A percentile compares a stretch with the other conserved stretches of the same genome.
phyloP scores from a whole-genome alignment of 1,284 basidiomycete species.

The Sphaerobolus stellatus region DNA sequence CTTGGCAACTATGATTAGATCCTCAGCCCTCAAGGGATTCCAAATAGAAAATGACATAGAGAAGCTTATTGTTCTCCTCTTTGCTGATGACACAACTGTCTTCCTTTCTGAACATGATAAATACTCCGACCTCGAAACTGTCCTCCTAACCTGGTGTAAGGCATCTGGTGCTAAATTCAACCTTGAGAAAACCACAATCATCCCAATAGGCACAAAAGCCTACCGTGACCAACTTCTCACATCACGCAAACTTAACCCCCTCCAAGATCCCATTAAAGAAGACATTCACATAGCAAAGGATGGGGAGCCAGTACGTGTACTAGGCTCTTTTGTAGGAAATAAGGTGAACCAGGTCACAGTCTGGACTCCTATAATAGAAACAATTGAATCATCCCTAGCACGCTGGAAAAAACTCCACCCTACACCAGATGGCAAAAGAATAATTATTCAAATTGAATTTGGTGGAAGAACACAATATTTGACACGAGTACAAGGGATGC shows the following conservation, averaged over 20 bases:
- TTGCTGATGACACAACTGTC: background rate
- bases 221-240: background rate
- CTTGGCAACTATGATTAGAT: background rate
- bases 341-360: background rate
- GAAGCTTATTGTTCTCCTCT: background rate
- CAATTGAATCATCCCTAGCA: background rate
- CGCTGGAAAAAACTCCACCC: conserved; percentile 26
- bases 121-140: conserved; percentile 1
- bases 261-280: background rate
- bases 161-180: conserved; percentile 15
- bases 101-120: background rate
- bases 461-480: background rate
- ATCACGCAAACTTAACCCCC: background rate
- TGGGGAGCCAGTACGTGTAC: background rate
- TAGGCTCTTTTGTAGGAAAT: background rate
- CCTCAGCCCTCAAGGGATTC: background rate
- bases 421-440: conserved; percentile 14
- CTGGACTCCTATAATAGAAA: background rate
- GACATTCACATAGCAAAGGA: background rate
- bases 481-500: background rate
- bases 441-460: background rate
- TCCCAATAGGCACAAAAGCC: conserved; percentile 2
- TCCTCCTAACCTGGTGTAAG: conserved; percentile 4
- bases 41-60: conserved; percentile 4
- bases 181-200: background rate